Evolutionary conservation across 495 filamentous ascomycete species (phyloP).

Genomic region (Penicillium cinerascens): DNA sequence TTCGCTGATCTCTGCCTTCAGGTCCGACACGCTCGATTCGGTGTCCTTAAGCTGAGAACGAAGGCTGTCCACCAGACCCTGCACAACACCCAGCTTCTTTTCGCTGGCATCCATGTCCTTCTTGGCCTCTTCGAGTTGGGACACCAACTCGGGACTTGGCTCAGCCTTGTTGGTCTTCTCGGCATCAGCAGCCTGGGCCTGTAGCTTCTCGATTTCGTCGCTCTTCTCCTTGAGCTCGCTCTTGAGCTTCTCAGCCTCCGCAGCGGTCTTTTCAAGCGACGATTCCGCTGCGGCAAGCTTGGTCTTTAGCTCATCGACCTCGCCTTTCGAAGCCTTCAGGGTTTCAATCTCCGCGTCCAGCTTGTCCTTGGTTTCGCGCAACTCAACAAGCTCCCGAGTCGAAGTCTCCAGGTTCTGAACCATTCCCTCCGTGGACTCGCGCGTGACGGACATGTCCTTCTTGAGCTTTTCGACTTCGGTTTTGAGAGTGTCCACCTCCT

Average conservation of each 20-base stretch:
- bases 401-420: conserved; percentile 59
- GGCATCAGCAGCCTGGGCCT: conserved; percentile 35
- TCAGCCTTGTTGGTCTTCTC: conserved; percentile 43
- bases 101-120: conserved; percentile 45
- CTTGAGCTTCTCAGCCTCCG: conserved; percentile 51
- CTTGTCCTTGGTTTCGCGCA: conserved; percentile 55
- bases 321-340: conserved; percentile 29
- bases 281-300: conserved; percentile 43
- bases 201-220: conserved; percentile 48
- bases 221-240: conserved; percentile 54
- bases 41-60: conserved; percentile 48
- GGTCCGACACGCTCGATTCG: conserved; percentile 41
- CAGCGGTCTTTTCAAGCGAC: conserved; percentile 41
- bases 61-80: conserved; percentile 51
- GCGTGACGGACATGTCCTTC: conserved; percentile 51
- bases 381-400: conserved; percentile 54
- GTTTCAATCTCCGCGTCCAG: conserved; percentile 46
- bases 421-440: conserved; percentile 64
- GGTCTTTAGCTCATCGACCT: conserved; percentile 40
- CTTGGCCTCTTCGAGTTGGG: conserved; percentile 34
- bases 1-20: conserved; percentile 40
- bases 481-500: conserved; percentile 64
- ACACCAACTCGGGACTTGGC: conserved; percentile 27
- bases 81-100: conserved; percentile 49
- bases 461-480: conserved; percentile 55